Evolutionary conservation across 2,329 filamentous ascomycete genomes (phyloP).

Genomic region (Drechslerella coelobrocha): DNA sequence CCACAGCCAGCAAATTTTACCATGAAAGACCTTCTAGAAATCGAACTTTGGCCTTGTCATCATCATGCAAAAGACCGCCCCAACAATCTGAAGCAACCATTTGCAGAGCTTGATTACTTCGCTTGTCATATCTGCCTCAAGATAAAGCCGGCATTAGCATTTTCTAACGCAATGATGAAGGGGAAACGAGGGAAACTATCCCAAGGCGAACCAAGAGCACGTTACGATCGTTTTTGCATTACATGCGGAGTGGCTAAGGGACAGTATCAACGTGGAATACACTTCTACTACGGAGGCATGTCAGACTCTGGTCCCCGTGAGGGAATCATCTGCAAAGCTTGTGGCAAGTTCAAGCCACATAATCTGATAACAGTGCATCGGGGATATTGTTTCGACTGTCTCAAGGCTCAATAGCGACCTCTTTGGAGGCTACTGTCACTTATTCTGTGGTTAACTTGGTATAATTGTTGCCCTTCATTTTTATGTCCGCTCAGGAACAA

Average conservation of each 20-base stretch:
- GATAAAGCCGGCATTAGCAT: slow-evolving; percentile 8
- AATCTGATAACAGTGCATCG: too few relatives aligned
- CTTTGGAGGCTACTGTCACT: too few relatives aligned
- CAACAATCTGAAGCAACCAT: not conserved
- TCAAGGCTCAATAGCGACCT: too few relatives aligned
- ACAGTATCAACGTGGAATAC: not conserved
- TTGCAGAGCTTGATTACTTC: slow-evolving; percentile 8
- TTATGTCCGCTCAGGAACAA: too few relatives aligned
- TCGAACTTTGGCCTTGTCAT: slow-evolving; percentile 21
- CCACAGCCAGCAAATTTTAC: not conserved
- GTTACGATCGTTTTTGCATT: slow-evolving; percentile 9
- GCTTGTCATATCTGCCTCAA: slow-evolving; percentile 26
- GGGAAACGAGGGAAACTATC: slow-evolving; percentile 16
- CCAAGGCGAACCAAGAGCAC: not conserved
- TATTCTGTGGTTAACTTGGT: too few relatives aligned
- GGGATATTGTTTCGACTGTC: too few relatives aligned
- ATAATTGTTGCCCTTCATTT: too few relatives aligned
- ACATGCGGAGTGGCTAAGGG: slow-evolving; percentile 10
- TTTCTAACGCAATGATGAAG: slow-evolving; percentile 38
- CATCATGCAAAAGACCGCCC: slow-evolving; percentile 1
- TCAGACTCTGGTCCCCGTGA: not conserved
- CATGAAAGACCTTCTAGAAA: slow-evolving; percentile 31
- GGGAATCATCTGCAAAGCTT: slow-evolving; percentile 10
- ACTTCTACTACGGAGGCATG: slow-evolving; percentile 17
- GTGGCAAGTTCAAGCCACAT: not conserved